A percentile compares a stretch with the other conserved stretches of the same genome.
Conservation (phyloP, 2,329 filamentous ascomycete genomes). For the Ophidiomyces ophidiicola region DNA sequence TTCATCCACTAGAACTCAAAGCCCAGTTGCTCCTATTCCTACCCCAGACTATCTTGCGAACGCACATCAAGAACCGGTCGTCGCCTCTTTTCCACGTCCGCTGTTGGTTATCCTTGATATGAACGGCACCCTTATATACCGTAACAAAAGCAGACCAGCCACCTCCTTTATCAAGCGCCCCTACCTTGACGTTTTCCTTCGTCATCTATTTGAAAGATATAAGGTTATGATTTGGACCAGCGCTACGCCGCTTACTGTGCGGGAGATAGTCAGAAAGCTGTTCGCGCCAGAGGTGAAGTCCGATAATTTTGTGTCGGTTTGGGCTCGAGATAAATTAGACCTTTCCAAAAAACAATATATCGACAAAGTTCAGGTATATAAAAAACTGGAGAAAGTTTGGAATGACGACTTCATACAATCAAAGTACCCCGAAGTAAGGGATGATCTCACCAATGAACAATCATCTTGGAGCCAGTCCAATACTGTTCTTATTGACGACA, state of each 20-base stretch:
- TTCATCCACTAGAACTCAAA: not conserved
- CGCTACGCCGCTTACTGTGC: slow-evolving; percentile 61
- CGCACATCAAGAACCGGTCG: slow-evolving; percentile 36
- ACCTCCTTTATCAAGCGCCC: slow-evolving; percentile 54
- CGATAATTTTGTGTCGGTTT: slow-evolving; percentile 53
- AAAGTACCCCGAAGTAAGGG: slow-evolving; percentile 33
- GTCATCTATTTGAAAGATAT: slow-evolving; percentile 62
- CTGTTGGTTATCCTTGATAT: slow-evolving; percentile 81
- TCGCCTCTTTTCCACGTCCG: slow-evolving; percentile 40
- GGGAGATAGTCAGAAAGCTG: slow-evolving; percentile 45
- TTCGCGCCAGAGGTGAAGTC: slow-evolving; percentile 43
- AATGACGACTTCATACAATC: slow-evolving; percentile 32
- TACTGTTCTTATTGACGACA: slow-evolving; percentile 84
- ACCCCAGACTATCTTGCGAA: slow-evolving; percentile 48
- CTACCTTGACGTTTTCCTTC: slow-evolving; percentile 54
- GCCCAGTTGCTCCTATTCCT: slow-evolving; percentile 45
- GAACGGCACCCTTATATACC: slow-evolving; percentile 77
- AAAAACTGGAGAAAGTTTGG: slow-evolving; percentile 68
- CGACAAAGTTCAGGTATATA: slow-evolving; percentile 73
- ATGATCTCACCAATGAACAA: slow-evolving; percentile 35
- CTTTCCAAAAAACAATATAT: slow-evolving; percentile 54
- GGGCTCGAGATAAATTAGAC: slow-evolving; percentile 66
- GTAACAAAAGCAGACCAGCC: slow-evolving; percentile 43
- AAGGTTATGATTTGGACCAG: slow-evolving; percentile 85
- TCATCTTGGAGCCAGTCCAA: slow-evolving; percentile 65